Evolutionary conservation across 176 grass and related monocot species (phyloP), one percentile per base, ranked within the genome.

Genomic region (Aegilops bicornis): DNA sequence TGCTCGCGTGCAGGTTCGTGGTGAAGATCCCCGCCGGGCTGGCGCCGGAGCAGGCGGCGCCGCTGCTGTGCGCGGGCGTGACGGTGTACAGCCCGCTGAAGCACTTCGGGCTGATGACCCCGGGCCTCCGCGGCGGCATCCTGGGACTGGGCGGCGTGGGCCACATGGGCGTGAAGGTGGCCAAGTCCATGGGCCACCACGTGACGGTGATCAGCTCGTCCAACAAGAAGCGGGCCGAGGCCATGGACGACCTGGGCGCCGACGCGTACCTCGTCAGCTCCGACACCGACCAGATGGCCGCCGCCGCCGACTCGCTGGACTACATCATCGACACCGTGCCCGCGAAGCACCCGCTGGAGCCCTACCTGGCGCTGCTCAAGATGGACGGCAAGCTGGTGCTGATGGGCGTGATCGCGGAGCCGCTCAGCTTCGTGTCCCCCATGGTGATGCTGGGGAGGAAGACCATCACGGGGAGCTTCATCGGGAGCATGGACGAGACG

Each of bases 261-360:
- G 97, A 96, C 82, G 97, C 86, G 1, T 99, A 99, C 84, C 88
- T 96, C 1, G 61, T 99, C 25, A 99, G 94, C 88, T 91, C 97
- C 50, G 94, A 96, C 77, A 68, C 24, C 27, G 87, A 39, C 12
- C 77, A 87, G 27, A 94, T 99, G 90, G 92, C 50, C 3, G 73
- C 93, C 8, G 89, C 80, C 10, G 78, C 43, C 11, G 92, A 94
- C 83, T 88, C 86, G 10, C 85, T 99, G 13, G 97, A 99, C 84
- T 99, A 99, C 90, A 94, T 99, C 85, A 94, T 99, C 85, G 90
- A 99, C 91, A 99, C 97, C 4, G 87, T 99, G 54, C 97, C 97
- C 15, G 97, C 27, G 24, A 81, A 90, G 31, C 97, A 99, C 83
- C 94, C 97, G 9, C 66, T 99, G 37, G 97, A 92, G 52, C 97